Conservation (phyloP, 805 yeast species). For the Myxozyma vanderwaltii region DNA sequence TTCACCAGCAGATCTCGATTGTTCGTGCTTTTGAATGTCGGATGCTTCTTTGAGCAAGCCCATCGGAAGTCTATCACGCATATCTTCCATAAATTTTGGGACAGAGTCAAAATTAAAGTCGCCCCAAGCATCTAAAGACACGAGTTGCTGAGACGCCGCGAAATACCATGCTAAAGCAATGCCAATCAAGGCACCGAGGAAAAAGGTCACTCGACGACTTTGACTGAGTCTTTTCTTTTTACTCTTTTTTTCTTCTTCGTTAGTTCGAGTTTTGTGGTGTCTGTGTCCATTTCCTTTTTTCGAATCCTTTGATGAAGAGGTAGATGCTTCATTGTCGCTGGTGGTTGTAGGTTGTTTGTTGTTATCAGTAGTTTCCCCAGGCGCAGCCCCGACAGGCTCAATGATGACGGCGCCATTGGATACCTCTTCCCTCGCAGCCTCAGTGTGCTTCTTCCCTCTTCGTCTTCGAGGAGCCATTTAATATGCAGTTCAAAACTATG, state of each 20-base stretch:
- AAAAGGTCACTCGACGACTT: conserved; percentile 25
- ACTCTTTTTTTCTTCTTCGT: neutral
- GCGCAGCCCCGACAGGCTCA: conserved; percentile 15
- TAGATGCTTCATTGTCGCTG: neutral
- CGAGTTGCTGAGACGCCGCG: conserved; percentile 51
- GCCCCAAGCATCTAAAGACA: conserved; percentile 53
- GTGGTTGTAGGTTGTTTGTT: neutral
- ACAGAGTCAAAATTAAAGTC: conserved; percentile 59
- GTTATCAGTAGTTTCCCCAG: conserved; percentile 2
- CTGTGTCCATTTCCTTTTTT: neutral
- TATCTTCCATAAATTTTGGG: conserved; percentile 63
- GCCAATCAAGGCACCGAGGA: conserved; percentile 71
- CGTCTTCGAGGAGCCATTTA: conserved; percentile 11
- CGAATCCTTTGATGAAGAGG: neutral
- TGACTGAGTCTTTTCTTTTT: conserved; percentile 9
- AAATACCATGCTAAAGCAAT: conserved; percentile 63
- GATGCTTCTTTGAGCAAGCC: conserved; percentile 61
- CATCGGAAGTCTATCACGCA: conserved; percentile 73
- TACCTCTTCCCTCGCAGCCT: neutral
- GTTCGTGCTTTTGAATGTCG: conserved; percentile 52
- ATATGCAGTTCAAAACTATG: neutral
- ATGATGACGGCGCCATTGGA: neutral
- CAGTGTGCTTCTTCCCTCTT: conserved; percentile 1
- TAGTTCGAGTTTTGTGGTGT: neutral
- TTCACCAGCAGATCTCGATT: conserved; percentile 53